A percentile compares a stretch with the other conserved stretches of the same genome.
Evolutionary conservation across 345 rosid species (phyloP).

Genomic region (Litchi chinensis): DNA sequence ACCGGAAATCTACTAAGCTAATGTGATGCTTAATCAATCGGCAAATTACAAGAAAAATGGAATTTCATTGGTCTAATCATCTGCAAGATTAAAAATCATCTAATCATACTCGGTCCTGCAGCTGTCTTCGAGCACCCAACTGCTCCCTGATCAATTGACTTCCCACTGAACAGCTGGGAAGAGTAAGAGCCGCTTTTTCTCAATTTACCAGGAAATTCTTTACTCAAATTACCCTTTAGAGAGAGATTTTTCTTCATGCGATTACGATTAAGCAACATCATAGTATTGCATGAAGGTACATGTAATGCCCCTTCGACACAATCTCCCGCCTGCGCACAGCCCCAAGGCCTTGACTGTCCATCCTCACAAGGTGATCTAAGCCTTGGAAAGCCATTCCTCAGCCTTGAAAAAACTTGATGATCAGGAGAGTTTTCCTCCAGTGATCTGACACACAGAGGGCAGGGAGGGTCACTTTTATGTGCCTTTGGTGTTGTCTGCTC

Average conservation of each 20-base stretch:
- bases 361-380: constrained; percentile 53
- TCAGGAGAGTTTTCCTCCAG: constrained; percentile 42
- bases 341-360: constrained; percentile 65
- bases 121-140: constrained; percentile 43
- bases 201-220: constrained; percentile 56
- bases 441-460: constrained; percentile 48
- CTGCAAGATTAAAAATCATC: not conserved
- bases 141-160: constrained; percentile 33
- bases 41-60: not conserved
- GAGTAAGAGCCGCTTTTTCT: constrained; percentile 40
- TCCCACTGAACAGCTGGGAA: constrained; percentile 35
- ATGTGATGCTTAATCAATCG: not conserved
- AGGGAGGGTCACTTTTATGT: constrained; percentile 51
- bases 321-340: constrained; percentile 58
- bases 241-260: constrained; percentile 53
- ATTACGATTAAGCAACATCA: constrained; percentile 52
- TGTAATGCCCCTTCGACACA: constrained; percentile 63
- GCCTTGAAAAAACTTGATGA: constrained; percentile 25
- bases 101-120: constrained; percentile 23
- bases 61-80: not conserved
- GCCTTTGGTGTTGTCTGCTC: constrained; percentile 53
- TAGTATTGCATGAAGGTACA: constrained; percentile 48
- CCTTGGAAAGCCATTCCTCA: constrained; percentile 42
- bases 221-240: constrained; percentile 48
- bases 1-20: constrained; percentile 4